Percentiles rank a stretch among this genome's conserved stretches.
Evolutionary conservation across 2,329 filamentous ascomycete genomes (phyloP).

Genomic region (Tolypocladium tundrense): DNA sequence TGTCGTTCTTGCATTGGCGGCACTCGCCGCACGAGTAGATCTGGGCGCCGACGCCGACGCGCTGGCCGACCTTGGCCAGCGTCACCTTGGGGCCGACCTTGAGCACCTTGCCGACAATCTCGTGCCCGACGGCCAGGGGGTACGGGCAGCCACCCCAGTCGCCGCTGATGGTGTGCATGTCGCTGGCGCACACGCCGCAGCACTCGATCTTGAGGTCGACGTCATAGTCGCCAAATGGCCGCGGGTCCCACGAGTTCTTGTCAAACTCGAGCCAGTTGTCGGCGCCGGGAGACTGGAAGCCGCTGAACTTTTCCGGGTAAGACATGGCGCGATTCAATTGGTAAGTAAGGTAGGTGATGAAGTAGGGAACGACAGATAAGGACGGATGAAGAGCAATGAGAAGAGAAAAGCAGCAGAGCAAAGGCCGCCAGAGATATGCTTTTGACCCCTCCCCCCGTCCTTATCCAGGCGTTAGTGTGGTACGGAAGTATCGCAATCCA

Average conservation of each 20-base stretch:
- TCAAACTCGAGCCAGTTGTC: constrained; percentile 50
- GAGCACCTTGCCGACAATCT: constrained; percentile 60
- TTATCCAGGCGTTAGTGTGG: not conserved
- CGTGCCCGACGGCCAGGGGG: constrained; percentile 59
- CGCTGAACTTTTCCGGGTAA: constrained; percentile 49
- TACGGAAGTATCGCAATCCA: not conserved
- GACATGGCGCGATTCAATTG: constrained; percentile 25
- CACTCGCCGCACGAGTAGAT: constrained; percentile 39
- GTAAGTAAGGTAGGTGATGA: not conserved
- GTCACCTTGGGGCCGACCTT: constrained; percentile 46
- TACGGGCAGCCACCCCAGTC: constrained; percentile 56
- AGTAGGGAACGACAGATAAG: not conserved
- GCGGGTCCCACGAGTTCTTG: constrained; percentile 69
- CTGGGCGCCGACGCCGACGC: constrained; percentile 50
- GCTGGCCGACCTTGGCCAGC: constrained; percentile 43
- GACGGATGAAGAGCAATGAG: not conserved
- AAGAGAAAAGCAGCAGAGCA: not conserved
- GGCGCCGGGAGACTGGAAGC: constrained; percentile 47
- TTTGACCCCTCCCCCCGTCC: not conserved
- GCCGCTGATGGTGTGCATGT: constrained; percentile 60
- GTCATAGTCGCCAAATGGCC: constrained; percentile 79
- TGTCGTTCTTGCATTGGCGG: constrained; percentile 27
- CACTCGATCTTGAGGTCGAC: constrained; percentile 80
- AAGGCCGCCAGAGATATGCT: not conserved
- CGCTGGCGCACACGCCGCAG: constrained; percentile 66